Evolutionary conservation across 108 stramenopile genomes (phyloP).

Genomic region (Fragilariopsis cylindrus): DNA sequence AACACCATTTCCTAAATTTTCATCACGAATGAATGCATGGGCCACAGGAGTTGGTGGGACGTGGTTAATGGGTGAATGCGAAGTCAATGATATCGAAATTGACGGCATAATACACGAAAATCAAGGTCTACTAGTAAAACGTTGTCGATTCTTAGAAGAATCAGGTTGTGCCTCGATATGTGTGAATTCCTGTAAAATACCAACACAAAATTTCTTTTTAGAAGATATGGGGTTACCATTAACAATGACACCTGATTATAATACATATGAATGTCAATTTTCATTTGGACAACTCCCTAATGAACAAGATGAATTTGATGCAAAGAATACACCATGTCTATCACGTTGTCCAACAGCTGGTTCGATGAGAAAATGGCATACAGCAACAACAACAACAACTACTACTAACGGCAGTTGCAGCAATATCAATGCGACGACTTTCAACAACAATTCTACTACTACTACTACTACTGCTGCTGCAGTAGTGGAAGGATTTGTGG

Average conservation of each 20-base stretch:
- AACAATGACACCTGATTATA: constrained; percentile 89
- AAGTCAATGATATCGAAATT: constrained; percentile 78
- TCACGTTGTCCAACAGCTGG: constrained; percentile 76
- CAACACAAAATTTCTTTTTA: constrained; percentile 90
- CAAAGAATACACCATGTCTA: constrained; percentile 73
- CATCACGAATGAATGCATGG: constrained; percentile 88
- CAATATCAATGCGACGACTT: not conserved
- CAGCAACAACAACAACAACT: constrained; percentile 2
- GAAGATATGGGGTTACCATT: constrained; percentile 86
- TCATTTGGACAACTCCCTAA: constrained; percentile 71
- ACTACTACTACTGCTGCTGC: too few relatives aligned
- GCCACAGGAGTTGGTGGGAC: constrained; percentile 82
- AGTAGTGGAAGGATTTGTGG: too few relatives aligned
- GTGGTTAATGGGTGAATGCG: constrained; percentile 92
- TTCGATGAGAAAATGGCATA: constrained; percentile 61
- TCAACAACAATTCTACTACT: too few relatives aligned
- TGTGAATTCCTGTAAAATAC: constrained; percentile 93
- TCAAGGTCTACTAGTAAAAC: constrained; percentile 85
- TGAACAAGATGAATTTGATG: constrained; percentile 57
- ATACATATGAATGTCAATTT: constrained; percentile 87
- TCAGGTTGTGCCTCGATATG: constrained; percentile 89
- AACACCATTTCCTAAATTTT: constrained; percentile 75
- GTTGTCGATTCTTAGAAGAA: constrained; percentile 93
- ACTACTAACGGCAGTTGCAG: not conserved
- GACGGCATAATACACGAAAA: constrained; percentile 47